Base-by-base conservation (phyloP, 2,329 filamentous ascomycete genomes). In the Colletotrichum musae region DNA sequence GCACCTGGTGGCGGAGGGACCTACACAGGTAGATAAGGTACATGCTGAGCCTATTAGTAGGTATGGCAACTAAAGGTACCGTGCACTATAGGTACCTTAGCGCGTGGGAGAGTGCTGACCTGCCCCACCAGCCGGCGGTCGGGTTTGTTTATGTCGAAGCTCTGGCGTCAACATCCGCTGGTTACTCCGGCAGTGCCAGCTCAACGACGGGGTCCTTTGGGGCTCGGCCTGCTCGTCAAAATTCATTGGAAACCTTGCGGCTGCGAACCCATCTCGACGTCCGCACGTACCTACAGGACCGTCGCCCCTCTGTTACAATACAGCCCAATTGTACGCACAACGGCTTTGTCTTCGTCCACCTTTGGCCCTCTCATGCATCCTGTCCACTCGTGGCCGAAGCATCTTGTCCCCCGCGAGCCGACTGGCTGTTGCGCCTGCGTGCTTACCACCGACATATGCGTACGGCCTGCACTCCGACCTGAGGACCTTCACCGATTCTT, bases 101-200 rank as follows among this genome's bases (percentile, higher is more conserved):
- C 32, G 13, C 51, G 32, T 36, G 32, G 32, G 24, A 50, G 45
- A 16, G 54, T 53, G 26, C 53, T 64, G 52, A 56, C 50, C 32
- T 39, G 48, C 57, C 67, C 67, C 63, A 69, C 62, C 62, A 16
- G n/a, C 18, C 51, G 62, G 32, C 32, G 32, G 32, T 36, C 32
- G 32, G 32, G 62, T 69, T 70, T 70, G 68, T 70, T 70, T 70
- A 68, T 62, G 68, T 70, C 68, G 58, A 50, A 70, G 68, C 58
- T 70, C 50, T 32, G 58, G 64, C 68, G 52, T 68, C 63, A 68
- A 68, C 63, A 68, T 62, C 47, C 24, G 43, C 64, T 70, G 68
- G 64, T 68, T 64, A 70, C 68, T 68, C 52, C 64, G 68, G 68
- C 68, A 70, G 68, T 68, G 58, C 58, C 56, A 70, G 62, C 66